Evolutionary conservation across 345 rosid genomes (phyloP), one percentile per base, ranked within the genome.

Genomic region (Aquilaria yunnanensis): DNA sequence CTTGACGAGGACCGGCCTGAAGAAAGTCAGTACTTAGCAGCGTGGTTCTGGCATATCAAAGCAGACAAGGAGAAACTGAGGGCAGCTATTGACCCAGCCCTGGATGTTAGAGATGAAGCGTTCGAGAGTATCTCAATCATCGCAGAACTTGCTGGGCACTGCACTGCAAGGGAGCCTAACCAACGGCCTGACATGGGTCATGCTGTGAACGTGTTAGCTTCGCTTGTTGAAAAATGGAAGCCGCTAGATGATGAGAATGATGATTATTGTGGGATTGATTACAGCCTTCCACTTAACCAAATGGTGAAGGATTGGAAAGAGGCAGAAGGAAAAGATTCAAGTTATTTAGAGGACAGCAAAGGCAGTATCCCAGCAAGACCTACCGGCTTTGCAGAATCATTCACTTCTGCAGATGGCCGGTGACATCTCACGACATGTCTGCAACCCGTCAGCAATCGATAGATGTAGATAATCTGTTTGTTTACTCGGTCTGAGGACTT

Each of bases 241-340:
- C 88, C 95, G 2, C 60, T 75, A 41, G 75, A 73, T 29, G 81
- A 85, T 43, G 87, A 79, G 6, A 57, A 60, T 0, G 95, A 83
- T 54, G 95, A 83, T 47, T 87, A 81, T 59, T 74, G 85, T 6
- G 95, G 95, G 43, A 85, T 87, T 23, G 90, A 87, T 66, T 85
- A 87, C 70, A 87, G 85, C 74, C 86, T 87, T 32, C 90, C 95
- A 3, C 81, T 87, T 60, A 81, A 73, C 60, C 95, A 87, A 70
- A 83, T 87, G 88, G 90, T 87, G 57, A 87, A 87, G 74, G 88
- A 75, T 56, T 87, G 90, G 95, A 90, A 87, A 66, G 90, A 83
- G 68, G 80, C 88, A 0, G 95, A 87, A 72, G 86, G 95, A 14
- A 81, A 87, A 73, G 90, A 85, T 64, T 30, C 72, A 1, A 85